Base-by-base conservation (phyloP, 2,329 filamentous ascomycete genomes). In the Colletotrichum agaves region DNA sequence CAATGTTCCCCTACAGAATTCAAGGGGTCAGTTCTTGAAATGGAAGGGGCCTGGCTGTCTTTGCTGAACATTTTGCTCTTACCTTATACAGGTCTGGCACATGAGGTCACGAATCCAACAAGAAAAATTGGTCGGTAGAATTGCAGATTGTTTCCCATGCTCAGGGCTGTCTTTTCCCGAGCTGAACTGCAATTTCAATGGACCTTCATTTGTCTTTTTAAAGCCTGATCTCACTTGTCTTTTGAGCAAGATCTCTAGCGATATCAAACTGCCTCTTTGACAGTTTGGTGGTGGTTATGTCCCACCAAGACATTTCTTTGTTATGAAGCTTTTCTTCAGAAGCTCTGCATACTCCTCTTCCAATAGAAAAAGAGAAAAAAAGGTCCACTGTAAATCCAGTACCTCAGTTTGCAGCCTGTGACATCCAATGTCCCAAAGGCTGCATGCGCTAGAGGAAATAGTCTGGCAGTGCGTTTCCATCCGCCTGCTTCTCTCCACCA, bases 401-500 rank as follows among this genome's bases (percentile, higher is more conserved):
- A 19, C 21, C n/a, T n/a, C n/a, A 7, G 27, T 27, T 27, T 27
- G 27, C 27, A 27, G 27, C 27, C 27, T 27, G 27, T 7, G 33
- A 44, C 61, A 57, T 57, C 27, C 50, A 46, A 41, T 5, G 19
- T 1, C 13, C 35, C 35, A 37, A 12, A 37, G 13, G 35, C 13
- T 37, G 35, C 10, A 8, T 27, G 27, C 8, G 27, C 72, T 82
- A 93, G 78, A 93, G 83, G 79, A 93, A 93, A 78, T 91, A 91
- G 74, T 91, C 89, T 3, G 88, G 92, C 74, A 96, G 78, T 77
- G 85, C 82, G 61, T 82, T 89, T 2, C 85, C 85, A 70, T 90
- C 88, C 2, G 84, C 85, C n/a, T 81, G 77, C 80, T 94, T 94
- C 66, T 96, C 93, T 74, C 87, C 86, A 13, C 61, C 69, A 68